Base-by-base conservation (phyloP, 768 basidiomycete genomes). In the Lepiota brunneoincarnata region DNA sequence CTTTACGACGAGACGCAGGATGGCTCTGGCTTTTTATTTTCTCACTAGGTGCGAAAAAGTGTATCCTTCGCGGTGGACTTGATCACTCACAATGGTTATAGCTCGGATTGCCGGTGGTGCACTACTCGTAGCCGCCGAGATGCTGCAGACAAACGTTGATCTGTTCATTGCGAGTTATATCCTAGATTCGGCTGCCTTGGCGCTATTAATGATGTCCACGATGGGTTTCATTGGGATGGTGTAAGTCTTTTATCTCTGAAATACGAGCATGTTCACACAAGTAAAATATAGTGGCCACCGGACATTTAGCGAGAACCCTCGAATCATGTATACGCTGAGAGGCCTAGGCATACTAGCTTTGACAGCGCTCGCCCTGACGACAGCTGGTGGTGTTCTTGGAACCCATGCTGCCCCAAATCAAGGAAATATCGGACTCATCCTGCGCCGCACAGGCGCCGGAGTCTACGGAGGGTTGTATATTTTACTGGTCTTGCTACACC, bases 1-100 rank as follows among this genome's bases (percentile, higher is more conserved):
- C 77, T 36, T 74, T 86, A 59, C 66, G 79, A 53, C 73, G 76
- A 39, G 78, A 84, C 64, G 81, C 76, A 26, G 87, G 84, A 55
- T 89, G 84, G 84, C 65, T 87, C n/a, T 79, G 81, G 58, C 72
- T 88, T n/a, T 72, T 80, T 41, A 67, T 85, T 11, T 86, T 89
- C 57, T 76, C 84, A 10, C 57, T 78, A 40, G 67, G 86, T 85
- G 57, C 63, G 82, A 31, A 31, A 10, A 9, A 4, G 7, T 72
- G 28, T 11, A 38, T 10, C 34, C n/a, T 49, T 37, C 46, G 11
- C 11, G 39, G 10, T 39, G 17, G 2, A 3, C n/a, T 35, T 55
- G 43, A 31, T 17, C 17, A 31, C 15, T 40, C 18, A 51, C 37
- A 40, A 41, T n/a, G 56, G 51, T 52, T 40, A 28, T 49, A 88